A percentile compares a stretch with the other conserved stretches of the same genome.
Conservation (phyloP, 306 rosid genomes). For the Medicago truncatula region MtrunA17r5.0-ANR NC_053044.1:52915501-52916000, state of each 20-base stretch:
- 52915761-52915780: slow-evolving; percentile 59
- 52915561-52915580: slow-evolving; percentile 86
- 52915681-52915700: slow-evolving; percentile 70
- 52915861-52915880: slow-evolving; percentile 65
- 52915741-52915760: slow-evolving; percentile 56
- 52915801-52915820: slow-evolving; percentile 74
- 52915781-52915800: slow-evolving; percentile 68
- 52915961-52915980: slow-evolving; percentile 68
- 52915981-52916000: slow-evolving; percentile 80
- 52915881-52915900: slow-evolving; percentile 79
- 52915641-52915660: slow-evolving; percentile 66
- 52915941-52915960: slow-evolving; percentile 51
- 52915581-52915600: slow-evolving; percentile 74
- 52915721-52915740: slow-evolving; percentile 70
- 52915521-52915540: slow-evolving; percentile 60
- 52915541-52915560: slow-evolving; percentile 66
- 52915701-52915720: slow-evolving; percentile 81
- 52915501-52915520: slow-evolving; percentile 78
- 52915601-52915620: slow-evolving; percentile 78
- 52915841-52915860: slow-evolving; percentile 47
- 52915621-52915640: slow-evolving; percentile 56
- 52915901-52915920: slow-evolving; percentile 69
- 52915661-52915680: slow-evolving; percentile 73
- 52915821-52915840: slow-evolving; percentile 76
- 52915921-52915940: slow-evolving; percentile 44